Conservation (phyloP, 306 rosid genomes). For the Medicago arabica region DNA sequence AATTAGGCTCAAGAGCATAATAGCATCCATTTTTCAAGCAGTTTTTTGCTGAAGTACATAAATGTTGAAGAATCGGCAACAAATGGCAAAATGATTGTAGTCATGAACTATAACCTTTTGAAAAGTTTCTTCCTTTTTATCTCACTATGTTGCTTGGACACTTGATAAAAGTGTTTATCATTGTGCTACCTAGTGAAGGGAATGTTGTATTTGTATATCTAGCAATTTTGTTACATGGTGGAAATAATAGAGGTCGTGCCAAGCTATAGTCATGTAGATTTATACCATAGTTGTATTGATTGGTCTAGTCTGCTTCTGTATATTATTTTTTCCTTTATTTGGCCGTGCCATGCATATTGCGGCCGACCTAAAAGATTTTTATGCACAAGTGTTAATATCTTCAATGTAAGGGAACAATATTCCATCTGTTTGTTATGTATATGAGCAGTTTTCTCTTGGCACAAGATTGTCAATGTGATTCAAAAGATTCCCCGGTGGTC, state of each 20-base stretch:
- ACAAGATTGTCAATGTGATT: too few species aligned
- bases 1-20: constrained; percentile 46
- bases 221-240: constrained; percentile 55
- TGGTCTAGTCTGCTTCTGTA: constrained; percentile 55
- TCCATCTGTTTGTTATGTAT: too few species aligned
- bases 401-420: neutral
- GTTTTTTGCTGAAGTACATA: constrained; percentile 31
- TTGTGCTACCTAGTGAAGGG: constrained; percentile 42
- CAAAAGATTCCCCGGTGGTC: too few species aligned
- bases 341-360: constrained; percentile 51
- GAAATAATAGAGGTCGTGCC: constrained; percentile 60
- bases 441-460: too few species aligned
- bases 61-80: constrained; percentile 32
- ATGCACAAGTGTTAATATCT: constrained; percentile 26
- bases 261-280: constrained; percentile 48
- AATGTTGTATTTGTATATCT: constrained; percentile 48
- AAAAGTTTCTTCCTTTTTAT: constrained; percentile 42
- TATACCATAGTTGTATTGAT: constrained; percentile 50
- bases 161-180: constrained; percentile 15
- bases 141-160: constrained; percentile 30
- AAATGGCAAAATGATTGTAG: constrained; percentile 38
- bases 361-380: constrained; percentile 43
- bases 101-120: constrained; percentile 40
- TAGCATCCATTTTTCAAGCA: constrained; percentile 40
- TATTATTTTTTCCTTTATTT: constrained; percentile 33